Conservation (phyloP, 768 basidiomycete genomes). For the Coprinellus aureogranulatus region DNA sequence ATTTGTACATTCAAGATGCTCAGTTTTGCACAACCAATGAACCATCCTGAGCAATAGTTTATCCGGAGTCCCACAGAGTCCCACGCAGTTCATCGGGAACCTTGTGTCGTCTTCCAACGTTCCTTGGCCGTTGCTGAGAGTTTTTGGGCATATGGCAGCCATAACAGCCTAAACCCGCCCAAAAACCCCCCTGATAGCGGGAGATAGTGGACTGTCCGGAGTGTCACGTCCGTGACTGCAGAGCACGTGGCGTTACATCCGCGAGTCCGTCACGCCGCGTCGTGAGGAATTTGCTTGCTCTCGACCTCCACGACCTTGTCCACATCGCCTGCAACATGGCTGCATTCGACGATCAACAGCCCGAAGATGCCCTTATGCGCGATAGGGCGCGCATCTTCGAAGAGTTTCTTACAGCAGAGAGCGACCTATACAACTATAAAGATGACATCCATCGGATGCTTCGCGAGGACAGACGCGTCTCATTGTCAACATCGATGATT, state of each 20-base stretch:
- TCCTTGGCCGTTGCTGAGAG: too few relatives aligned
- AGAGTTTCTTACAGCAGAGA: conserved; percentile 75
- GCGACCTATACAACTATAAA: conserved; percentile 73
- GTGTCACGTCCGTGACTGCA: too few relatives aligned
- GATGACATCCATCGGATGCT: conserved; percentile 84
- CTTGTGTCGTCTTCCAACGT: too few relatives aligned
- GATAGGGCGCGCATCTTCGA: conserved; percentile 79
- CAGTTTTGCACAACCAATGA: too few relatives aligned
- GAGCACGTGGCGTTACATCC: conserved; percentile 6
- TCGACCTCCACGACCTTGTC: conserved; percentile 6
- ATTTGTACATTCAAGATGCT: too few relatives aligned
- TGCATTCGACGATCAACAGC: conserved; percentile 54
- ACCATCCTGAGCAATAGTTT: too few relatives aligned
- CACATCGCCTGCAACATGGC: conserved; percentile 32
- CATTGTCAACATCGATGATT: conserved; percentile 92
- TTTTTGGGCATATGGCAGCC: too few relatives aligned
- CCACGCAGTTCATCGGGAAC: too few relatives aligned
- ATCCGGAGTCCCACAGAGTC: too few relatives aligned
- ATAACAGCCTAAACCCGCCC: too few relatives aligned
- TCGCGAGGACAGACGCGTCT: conserved; percentile 79
- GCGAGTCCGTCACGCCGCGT: conserved; percentile 1
- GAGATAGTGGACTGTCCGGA: too few relatives aligned
- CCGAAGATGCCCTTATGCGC: conserved; percentile 68
- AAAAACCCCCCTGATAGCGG: too few relatives aligned
- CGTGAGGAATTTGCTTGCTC: conserved; percentile 7